Evolutionary conservation across 345 rosid species (phyloP).

Genomic region (Euphorbia pulcherrima): DNA sequence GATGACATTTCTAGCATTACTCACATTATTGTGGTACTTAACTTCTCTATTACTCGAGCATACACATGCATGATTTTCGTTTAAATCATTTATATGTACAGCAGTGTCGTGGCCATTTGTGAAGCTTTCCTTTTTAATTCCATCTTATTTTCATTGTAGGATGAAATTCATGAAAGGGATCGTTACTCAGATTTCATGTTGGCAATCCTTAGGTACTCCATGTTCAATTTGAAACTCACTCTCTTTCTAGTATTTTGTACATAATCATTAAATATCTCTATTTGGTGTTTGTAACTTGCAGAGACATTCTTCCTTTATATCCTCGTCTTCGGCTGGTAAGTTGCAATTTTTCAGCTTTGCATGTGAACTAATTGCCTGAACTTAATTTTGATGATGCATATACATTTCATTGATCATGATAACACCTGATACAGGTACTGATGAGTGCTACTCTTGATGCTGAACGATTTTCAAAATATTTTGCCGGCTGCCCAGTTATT

Average conservation of each 20-base stretch:
- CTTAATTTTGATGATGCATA: conserved; percentile 1
- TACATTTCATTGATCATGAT: background rate
- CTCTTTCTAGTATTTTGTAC: background rate
- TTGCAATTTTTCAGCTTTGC: conserved; percentile 17
- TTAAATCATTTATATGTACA: background rate
- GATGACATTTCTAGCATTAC: conserved; percentile 58
- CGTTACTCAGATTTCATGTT: conserved; percentile 88
- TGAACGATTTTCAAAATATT: conserved; percentile 81
- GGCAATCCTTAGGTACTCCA: conserved; percentile 73
- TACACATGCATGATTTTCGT: background rate
- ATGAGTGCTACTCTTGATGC: conserved; percentile 98
- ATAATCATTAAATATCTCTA: conserved; percentile 8
- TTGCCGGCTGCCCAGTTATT: conserved; percentile 92
- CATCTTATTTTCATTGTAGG: conserved; percentile 47
- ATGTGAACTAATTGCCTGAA: background rate
- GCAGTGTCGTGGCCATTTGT: conserved; percentile 12
- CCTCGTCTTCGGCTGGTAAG: conserved; percentile 92
- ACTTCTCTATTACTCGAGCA: background rate
- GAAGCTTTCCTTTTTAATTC: conserved; percentile 15
- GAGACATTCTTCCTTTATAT: conserved; percentile 80
- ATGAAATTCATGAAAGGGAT: conserved; percentile 98
- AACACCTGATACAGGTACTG: conserved; percentile 46
- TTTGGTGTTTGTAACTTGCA: conserved; percentile 37
- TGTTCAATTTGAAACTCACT: conserved; percentile 8
- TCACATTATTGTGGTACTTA: conserved; percentile 88